Evolutionary conservation across 2,329 filamentous ascomycete species (phyloP), one percentile per base, ranked within the genome.

Genomic region (Phialophora macrospora): DNA sequence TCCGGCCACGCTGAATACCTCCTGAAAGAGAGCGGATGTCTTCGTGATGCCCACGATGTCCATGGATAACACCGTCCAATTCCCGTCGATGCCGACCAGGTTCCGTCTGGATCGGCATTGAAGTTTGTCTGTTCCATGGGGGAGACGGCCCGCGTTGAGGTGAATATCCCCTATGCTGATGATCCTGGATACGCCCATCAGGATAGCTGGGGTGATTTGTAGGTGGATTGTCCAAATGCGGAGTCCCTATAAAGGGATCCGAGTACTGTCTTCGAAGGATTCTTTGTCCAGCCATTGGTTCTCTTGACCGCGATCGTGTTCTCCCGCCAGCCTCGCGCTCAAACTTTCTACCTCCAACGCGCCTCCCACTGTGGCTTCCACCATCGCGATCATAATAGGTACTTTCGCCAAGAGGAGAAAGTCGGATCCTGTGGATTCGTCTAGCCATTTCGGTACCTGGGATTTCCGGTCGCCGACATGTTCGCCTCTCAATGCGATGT

Each of bases 71-170:
- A 3, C 20, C 9, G 14, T 51, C 48, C 9, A 26, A 51, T 22
- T 28, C 48, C 7, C 24, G 20, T 51, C 14, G 48, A 14, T 51
- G 24, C 48, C 22, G 20, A 22, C 14, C 22, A 14, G 48, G 2
- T 4, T 28, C 24, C 6, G 48, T 28, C 6, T 54, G 60, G 11
- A 32, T 7, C 8, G 49, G 41, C 9, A 20, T 38, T 9, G 55
- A 38, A n/a, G 8, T 24, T 11, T 49, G 28, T 64, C 49, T 49
- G 17, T 32, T 34, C 20, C 38, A 24, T 12, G 56, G 38, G 2
- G 58, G 41, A 22, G 49, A 26, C n/a, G 57, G 49, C 17, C 65
- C 65, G 20, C 52, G 65, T 60, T 67, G 65, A 48, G 65, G 65
- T 26, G 65, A 58, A 56, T 67, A 67, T 14, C 38, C 9, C 5